Evolutionary conservation across 345 rosid species (phyloP), one percentile per base, ranked within the genome.

Genomic region (Brassica rapa): DNA sequence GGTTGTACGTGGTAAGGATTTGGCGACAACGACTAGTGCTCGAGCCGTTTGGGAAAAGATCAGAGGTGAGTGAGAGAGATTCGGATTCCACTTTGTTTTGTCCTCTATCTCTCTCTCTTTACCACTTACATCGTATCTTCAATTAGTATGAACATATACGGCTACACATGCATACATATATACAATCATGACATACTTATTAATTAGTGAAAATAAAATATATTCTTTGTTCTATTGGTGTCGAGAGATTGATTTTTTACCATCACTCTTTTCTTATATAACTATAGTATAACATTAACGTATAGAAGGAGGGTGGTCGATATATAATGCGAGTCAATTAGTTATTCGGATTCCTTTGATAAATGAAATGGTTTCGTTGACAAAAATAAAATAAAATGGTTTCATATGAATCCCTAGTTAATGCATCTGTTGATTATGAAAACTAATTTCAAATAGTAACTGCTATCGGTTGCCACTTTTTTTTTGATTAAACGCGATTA

Each of bases 81-180:
- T 63, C 43, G n/a, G 41, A 62, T 63, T 63, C 43, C 67, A 63
- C 43, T 63, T 32, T 12, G 43, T 3, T 32, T 32, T 7, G 2
- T 32, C 5, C 16, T 19, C 9, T 32, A 15, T 11, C 41, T 2
- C 6, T 15, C 32, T 63, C 23, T 63, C 10, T 29, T n/a, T 62
- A 61, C 15, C 65, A 27, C 66, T 12, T n/a, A 62, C 66, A n/a
- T 30, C 41, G 66, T n/a, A 30, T 62, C 66, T 62, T 30, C 66
- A 6, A 8, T 62, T 25, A 41, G 39, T 29, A 5, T 62, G 37
- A 60, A 25, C 33, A 1, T 32, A 27, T 27, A 27, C 30, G 30
- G 30, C 6, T 9, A 59, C 10, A 56, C 25, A 7, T 8, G 19
- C 43, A 37, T 37, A 37, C 10, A 33, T 33, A 33, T 19, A 53